Base-by-base conservation (phyloP, 2,329 filamentous ascomycete species). In the Leptosphaerulina australis region DNA sequence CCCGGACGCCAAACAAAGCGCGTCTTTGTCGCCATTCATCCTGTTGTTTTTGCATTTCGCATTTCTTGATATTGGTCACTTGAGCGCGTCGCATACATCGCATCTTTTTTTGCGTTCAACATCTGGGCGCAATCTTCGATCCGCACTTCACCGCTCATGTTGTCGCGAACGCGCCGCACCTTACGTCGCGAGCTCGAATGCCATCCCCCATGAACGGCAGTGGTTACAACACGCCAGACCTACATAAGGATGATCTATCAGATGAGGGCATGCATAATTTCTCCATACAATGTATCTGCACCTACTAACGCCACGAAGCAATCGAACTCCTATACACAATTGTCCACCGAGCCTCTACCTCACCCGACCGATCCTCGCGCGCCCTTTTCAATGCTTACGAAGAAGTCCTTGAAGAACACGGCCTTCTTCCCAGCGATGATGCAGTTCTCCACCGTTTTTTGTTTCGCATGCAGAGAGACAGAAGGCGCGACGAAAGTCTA, bases 351-450 rank as follows among this genome's bases (percentile, higher is more conserved):
- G 91, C 90, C 33, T 84, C 92, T 74, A 77, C 82, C 30, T 80
- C 88, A 22, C 79, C 83, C 1, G 82, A 83, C 46, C 40, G 35
- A 15, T 79, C 88, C 17, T 58, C 60, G 2, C 85, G 86, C 66
- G 90, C 90, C 8, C 81, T 96, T 14, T 95, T 95, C 73, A 81
- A 82, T 44, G 90, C 90, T 22, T 95, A 95, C 68, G 88, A 94
- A 66, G 79, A 83, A 47, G 80, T 92, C 31, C 81, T 96, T n/a
- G 83, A 83, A 4, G 78, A 84, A 58, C 78, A 88, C 76, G 87
- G 85, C 45, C 77, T 90, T 57, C 81, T 90, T 51, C 81, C 84
- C n/a, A 85, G 89, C 62, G 80, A 88, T 59, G 89, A 92, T 64
- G 85, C 86, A 61, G 84, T 88, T 60, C 87, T 91, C 64, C 85